These are phyloP conservation scores for Cryptococcus wingfieldii DNA, from an alignment of 1,284 basidiomycete genomes.

Conservation along the genomic window DNA sequence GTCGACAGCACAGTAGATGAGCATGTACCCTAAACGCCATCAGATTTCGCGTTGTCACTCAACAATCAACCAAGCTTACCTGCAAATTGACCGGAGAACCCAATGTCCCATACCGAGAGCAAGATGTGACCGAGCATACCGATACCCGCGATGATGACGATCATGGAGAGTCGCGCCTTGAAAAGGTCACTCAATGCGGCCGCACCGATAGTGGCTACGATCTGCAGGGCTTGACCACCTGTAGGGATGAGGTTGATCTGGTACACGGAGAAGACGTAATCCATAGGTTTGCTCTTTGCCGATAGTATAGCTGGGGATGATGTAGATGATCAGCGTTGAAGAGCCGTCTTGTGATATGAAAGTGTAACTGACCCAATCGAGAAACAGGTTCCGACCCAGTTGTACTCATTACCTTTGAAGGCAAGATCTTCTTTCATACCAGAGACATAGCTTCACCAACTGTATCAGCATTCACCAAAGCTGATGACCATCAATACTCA, in stretches of 20 bases:
- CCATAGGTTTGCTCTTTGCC: slow-evolving; percentile 4
- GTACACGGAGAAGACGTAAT: slow-evolving; percentile 3
- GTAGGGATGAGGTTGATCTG: slow-evolving; percentile 11
- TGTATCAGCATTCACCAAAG: neutral
- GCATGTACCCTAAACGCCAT: slow-evolving; percentile 3
- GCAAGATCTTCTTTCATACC: slow-evolving; percentile 9
- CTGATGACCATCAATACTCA: neutral
- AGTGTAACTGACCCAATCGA: slow-evolving; percentile 1
- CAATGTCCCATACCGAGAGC: slow-evolving; percentile 4
- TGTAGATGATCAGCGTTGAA: no score
- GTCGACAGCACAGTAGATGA: slow-evolving; percentile 8
- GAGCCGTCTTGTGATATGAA: no score
- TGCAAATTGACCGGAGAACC: slow-evolving; percentile 3
- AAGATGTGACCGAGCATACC: slow-evolving; percentile 7
- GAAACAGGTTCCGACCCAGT: slow-evolving; percentile 2
- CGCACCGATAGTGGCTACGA: slow-evolving; percentile 3
- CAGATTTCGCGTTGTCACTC: neutral
- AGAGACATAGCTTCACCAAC: slow-evolving; percentile 1
- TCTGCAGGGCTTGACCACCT: slow-evolving; percentile 8
- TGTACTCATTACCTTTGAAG: slow-evolving; percentile 4
- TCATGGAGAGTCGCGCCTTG: slow-evolving; percentile 1
- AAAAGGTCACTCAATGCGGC: slow-evolving; percentile 4
- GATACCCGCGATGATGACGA: slow-evolving; percentile 1
- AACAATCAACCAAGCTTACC: neutral
- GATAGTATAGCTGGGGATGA: neutral